Evolutionary conservation across 148 eudicot species (phyloP), one percentile per base, ranked within the genome.

Genomic region (Chenopodium berlandieri): DNA sequence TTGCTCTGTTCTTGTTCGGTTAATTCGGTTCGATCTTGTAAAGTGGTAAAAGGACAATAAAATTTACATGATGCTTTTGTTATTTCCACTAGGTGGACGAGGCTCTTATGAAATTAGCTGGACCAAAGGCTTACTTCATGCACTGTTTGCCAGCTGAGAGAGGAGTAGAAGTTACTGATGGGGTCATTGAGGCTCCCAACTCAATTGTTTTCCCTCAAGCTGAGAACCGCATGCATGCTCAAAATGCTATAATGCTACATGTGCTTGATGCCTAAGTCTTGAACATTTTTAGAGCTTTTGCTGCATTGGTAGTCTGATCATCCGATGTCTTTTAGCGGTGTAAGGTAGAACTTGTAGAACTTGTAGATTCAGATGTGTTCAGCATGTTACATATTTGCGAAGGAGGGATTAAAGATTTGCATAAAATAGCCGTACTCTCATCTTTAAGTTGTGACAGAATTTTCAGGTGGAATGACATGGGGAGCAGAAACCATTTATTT

Each of bases 121-220:
- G 99, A 79, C 91, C 97, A 68, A 85, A 91, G 64, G 98, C 99
- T 50, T 94, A 82, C 83, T 96, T 94, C 85, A 96, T 96, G 99
- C 99, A 96, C 73, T 96, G 99, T 87, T 86, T 96, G 83, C 99
- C 98, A 23, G 99, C 99, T 64, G 99, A 96, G 86, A 88, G 99
- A 86, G 99, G 99, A 0, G 87, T 89, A 4, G 99, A 96, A 83
- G 98, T 94, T 75, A 92, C 98, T n/a, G 90, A 96, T 83, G 97
- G 90, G 44, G 99, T 94, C 50, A 82, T 96, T 11, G 99, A 96
- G 88, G 98, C 99, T 78, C 88, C 97, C 56, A 90, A 96, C 84
- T 96, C 99, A 8, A 92, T 96, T 32, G 98, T 94, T 72, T 96
- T 96, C 77, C 97, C 97, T 10, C 99, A 96, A 83, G 99, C 99